Conservation (phyloP, 352 stramenopile genomes). For the Pythium guiyangense region DNA sequence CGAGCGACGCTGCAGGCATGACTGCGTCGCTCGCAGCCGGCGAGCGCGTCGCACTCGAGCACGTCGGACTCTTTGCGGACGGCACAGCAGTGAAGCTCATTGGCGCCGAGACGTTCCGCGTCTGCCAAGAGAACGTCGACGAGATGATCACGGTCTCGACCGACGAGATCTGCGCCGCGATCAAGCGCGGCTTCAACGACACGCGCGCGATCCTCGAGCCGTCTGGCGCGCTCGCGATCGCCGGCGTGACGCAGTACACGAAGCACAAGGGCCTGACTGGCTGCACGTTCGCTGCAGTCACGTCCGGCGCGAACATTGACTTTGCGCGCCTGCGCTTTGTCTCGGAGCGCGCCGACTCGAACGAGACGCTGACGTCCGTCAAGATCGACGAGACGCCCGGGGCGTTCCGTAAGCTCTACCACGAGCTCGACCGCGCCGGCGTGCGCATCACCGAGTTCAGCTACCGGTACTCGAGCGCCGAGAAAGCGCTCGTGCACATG, state of each 20-base stretch:
- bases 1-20: slow-evolving; percentile 95
- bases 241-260: slow-evolving; percentile 94
- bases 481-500: slow-evolving; percentile 92
- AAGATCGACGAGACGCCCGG: slow-evolving; percentile 95
- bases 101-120: slow-evolving; percentile 93
- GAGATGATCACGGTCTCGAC: slow-evolving; percentile 98
- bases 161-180: slow-evolving; percentile 94
- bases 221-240: slow-evolving; percentile 93
- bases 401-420: slow-evolving; percentile 79
- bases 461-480: slow-evolving; percentile 88
- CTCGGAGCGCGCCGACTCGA: slow-evolving; percentile 91
- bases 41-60: slow-evolving; percentile 87
- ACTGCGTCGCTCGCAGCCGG: slow-evolving; percentile 92
- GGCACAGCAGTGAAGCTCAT: slow-evolving; percentile 96
- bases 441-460: slow-evolving; percentile 96
- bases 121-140: slow-evolving; percentile 94
- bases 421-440: slow-evolving; percentile 48
- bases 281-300: slow-evolving; percentile 92
- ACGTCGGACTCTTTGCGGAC: slow-evolving; percentile 97
- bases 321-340: slow-evolving; percentile 98
- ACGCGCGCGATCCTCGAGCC: slow-evolving; percentile 95
- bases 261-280: slow-evolving; percentile 63
- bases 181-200: slow-evolving; percentile 93
- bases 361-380: slow-evolving; percentile 92
- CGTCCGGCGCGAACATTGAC: slow-evolving; percentile 98